Conservation (phyloP, 179 eudicot genomes). For the Heliamphora pulchella region DNA sequence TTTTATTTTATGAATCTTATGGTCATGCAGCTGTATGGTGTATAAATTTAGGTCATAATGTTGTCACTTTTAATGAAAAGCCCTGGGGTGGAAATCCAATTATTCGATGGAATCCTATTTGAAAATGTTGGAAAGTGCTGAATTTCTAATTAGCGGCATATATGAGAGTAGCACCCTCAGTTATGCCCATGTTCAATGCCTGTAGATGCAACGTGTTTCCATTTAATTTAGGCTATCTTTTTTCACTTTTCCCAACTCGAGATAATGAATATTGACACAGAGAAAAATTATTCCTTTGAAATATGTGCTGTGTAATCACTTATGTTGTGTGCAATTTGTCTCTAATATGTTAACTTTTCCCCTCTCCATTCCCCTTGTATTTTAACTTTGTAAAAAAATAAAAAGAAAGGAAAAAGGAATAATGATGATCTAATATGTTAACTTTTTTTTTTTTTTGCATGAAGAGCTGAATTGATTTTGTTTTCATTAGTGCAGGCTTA, state of each 20-base stretch:
- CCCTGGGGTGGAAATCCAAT: too few relatives aligned
- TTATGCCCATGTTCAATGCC: background rate
- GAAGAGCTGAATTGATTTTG: background rate
- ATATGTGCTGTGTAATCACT: background rate
- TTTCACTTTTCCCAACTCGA: background rate
- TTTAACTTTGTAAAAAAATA: background rate
- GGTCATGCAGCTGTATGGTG: too few relatives aligned
- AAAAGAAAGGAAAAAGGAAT: background rate
- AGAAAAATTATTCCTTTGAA: background rate
- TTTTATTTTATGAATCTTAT: too few relatives aligned
- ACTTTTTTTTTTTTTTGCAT: background rate
- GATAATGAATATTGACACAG: background rate
- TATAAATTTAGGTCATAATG: too few relatives aligned
- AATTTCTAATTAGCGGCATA: background rate
- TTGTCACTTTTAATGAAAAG: too few relatives aligned
- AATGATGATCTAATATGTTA: too few relatives aligned
- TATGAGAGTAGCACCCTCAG: background rate
- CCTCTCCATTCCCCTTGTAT: background rate
- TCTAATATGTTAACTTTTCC: background rate
- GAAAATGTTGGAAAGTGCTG: background rate
- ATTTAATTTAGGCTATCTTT: background rate
- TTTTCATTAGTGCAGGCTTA: background rate
- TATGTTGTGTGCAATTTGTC: background rate
- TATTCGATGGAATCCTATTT: too few relatives aligned
- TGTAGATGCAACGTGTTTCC: background rate